Percentiles rank a stretch among this genome's conserved stretches.
Evolutionary conservation across 139 green algal genomes (phyloP).

Genomic region (Micractinium conductrix): DNA sequence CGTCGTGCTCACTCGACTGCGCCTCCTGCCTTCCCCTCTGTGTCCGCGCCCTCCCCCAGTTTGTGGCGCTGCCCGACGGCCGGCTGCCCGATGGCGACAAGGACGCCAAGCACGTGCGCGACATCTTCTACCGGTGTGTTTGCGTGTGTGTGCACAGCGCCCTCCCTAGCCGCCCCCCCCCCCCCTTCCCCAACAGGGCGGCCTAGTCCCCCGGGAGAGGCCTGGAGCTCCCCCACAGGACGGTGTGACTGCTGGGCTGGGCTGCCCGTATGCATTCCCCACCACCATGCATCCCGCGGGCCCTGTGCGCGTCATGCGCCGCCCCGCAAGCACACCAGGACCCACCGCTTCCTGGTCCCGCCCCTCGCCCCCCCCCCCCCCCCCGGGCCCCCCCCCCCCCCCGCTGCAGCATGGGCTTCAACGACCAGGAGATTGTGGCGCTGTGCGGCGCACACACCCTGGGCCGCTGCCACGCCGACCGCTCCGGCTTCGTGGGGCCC

Average conservation of each 20-base stretch:
- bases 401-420: conserved; percentile 76
- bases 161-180: neutral
- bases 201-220: no score
- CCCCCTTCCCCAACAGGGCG: neutral
- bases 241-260: no score
- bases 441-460: conserved; percentile 86
- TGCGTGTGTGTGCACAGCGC: neutral
- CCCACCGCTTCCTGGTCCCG: no score
- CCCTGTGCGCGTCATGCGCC: no score
- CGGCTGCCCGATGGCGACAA: conserved; percentile 81
- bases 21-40: neutral
- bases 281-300: no score
- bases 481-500: conserved; percentile 72
- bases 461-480: conserved; percentile 88
- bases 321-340: no score
- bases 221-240: no score
- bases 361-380: no score
- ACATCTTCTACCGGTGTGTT: conserved; percentile 79
- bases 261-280: no score
- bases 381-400: neutral
- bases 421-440: conserved; percentile 87
- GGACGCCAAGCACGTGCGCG: conserved; percentile 74
- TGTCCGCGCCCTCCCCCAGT: no score
- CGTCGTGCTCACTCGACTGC: no score
- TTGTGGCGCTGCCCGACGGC: conserved; percentile 75